Evolutionary conservation across 164 flowering plant genomes (phyloP).

Genomic region (Nelumbo lutea): DNA sequence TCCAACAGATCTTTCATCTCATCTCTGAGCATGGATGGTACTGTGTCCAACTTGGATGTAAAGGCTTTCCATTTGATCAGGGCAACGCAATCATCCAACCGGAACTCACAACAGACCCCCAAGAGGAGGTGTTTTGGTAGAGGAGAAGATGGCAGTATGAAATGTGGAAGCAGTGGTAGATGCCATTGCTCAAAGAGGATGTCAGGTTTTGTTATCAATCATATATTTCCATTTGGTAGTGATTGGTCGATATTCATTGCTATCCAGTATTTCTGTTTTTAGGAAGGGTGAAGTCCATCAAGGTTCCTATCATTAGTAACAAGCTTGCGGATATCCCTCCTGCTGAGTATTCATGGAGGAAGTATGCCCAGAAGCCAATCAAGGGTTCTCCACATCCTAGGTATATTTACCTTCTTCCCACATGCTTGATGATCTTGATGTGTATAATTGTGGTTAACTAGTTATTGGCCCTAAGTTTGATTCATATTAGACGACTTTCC

Average conservation of each 20-base stretch:
- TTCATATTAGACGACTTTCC: too few species aligned
- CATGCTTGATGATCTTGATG: background rate
- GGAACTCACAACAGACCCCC: slow-evolving; percentile 46
- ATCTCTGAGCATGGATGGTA: slow-evolving; percentile 90
- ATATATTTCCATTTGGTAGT: background rate
- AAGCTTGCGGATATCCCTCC: slow-evolving; percentile 12
- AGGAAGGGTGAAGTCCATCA: slow-evolving; percentile 12
- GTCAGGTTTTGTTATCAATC: slow-evolving; percentile 27
- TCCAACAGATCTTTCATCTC: slow-evolving; percentile 87
- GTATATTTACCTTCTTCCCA: slow-evolving; percentile 1
- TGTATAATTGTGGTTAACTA: background rate
- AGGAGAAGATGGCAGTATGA: slow-evolving; percentile 82
- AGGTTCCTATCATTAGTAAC: slow-evolving; percentile 8
- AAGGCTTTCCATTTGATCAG: slow-evolving; percentile 66
- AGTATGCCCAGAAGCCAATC: background rate
- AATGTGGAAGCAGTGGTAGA: slow-evolving; percentile 81
- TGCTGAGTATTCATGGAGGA: slow-evolving; percentile 2
- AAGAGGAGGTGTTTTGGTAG: slow-evolving; percentile 74
- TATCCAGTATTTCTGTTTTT: background rate
- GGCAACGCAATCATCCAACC: slow-evolving; percentile 55
- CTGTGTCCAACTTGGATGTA: slow-evolving; percentile 74
- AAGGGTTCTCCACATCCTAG: slow-evolving; percentile 14
- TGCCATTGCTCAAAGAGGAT: slow-evolving; percentile 98
- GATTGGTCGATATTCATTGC: background rate
- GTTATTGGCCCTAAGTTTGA: too few species aligned